A percentile compares a stretch with the other conserved stretches of the same genome.
Conservation (phyloP, 495 filamentous ascomycete species). For the Podospora pseudopauciseta region DNA sequence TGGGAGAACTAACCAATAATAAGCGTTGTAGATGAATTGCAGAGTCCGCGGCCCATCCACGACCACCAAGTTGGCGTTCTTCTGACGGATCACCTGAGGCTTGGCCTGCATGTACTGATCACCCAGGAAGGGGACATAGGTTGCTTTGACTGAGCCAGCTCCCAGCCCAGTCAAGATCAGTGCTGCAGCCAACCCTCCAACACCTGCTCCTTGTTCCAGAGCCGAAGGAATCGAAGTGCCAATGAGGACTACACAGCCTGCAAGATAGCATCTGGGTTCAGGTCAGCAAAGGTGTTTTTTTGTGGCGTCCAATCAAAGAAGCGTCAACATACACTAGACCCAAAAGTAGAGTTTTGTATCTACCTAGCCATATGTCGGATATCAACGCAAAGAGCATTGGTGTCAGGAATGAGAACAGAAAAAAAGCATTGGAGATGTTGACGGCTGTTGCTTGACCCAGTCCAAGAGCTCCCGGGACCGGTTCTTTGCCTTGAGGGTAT, state of each 20-base stretch:
- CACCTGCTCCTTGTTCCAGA: slow-evolving; percentile 45
- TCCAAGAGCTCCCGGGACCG: slow-evolving; percentile 38
- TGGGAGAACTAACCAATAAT: slow-evolving; percentile 36
- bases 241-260: slow-evolving; percentile 50
- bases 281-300: not conserved
- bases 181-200: slow-evolving; percentile 36
- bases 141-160: slow-evolving; percentile 53
- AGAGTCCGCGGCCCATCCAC: slow-evolving; percentile 44
- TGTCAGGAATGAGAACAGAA: slow-evolving; percentile 42
- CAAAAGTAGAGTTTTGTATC: slow-evolving; percentile 27
- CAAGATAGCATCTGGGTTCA: slow-evolving; percentile 36
- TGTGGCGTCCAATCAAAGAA: not conserved
- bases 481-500: slow-evolving; percentile 14
- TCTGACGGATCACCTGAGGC: slow-evolving; percentile 31
- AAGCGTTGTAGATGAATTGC: slow-evolving; percentile 49
- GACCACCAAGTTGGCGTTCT: slow-evolving; percentile 41
- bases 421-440: slow-evolving; percentile 51
- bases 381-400: slow-evolving; percentile 31
- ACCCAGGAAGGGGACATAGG: slow-evolving; percentile 46
- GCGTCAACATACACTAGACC: slow-evolving; percentile 26
- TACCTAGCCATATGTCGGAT: slow-evolving; percentile 32
- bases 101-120: slow-evolving; percentile 45
- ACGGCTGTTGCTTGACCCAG: slow-evolving; percentile 43
- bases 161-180: slow-evolving; percentile 50
- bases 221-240: slow-evolving; percentile 48